These are phyloP conservation scores for Ambrosia hybrid DNA, from an alignment of 140 eudicot species.

Conservation along the genomic window DNA sequence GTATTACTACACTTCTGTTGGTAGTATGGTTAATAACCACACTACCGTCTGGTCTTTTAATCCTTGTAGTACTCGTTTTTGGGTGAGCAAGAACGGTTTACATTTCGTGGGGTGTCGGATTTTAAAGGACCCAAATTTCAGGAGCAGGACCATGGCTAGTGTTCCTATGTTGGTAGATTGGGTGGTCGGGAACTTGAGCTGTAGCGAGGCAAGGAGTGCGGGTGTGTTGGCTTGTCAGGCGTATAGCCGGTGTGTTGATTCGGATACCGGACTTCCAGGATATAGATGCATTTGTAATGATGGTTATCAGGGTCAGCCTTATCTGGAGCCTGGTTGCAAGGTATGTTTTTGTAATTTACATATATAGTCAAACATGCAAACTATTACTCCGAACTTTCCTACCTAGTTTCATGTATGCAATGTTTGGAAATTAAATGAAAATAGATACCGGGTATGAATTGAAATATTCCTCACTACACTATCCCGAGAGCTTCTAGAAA, in stretches of 20 bases:
- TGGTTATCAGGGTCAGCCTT: slow-evolving; percentile 25
- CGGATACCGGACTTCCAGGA: slow-evolving; percentile 37
- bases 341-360: slow-evolving; percentile 43
- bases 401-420: too few species aligned
- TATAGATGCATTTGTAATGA: slow-evolving; percentile 42
- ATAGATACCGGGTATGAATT: too few species aligned
- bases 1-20: slow-evolving; percentile 14
- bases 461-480: too few species aligned
- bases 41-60: slow-evolving; percentile 29
- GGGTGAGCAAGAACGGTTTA: slow-evolving; percentile 36
- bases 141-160: slow-evolving; percentile 21
- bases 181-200: slow-evolving; percentile 18
- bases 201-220: slow-evolving; percentile 21
- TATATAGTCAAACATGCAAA: not conserved
- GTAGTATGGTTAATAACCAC: too few species aligned
- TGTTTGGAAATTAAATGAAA: too few species aligned
- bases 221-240: slow-evolving; percentile 37
- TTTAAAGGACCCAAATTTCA: slow-evolving; percentile 30
- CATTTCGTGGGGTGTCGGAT: slow-evolving; percentile 36
- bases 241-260: slow-evolving; percentile 42
- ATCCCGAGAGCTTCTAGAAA: too few species aligned
- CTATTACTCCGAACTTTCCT: too few species aligned
- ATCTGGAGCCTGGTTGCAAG: slow-evolving; percentile 51
- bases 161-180: slow-evolving; percentile 45
- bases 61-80: slow-evolving; percentile 40